Base-by-base conservation (phyloP, 179 eudicot species). In the Beta lomatogona region DNA sequence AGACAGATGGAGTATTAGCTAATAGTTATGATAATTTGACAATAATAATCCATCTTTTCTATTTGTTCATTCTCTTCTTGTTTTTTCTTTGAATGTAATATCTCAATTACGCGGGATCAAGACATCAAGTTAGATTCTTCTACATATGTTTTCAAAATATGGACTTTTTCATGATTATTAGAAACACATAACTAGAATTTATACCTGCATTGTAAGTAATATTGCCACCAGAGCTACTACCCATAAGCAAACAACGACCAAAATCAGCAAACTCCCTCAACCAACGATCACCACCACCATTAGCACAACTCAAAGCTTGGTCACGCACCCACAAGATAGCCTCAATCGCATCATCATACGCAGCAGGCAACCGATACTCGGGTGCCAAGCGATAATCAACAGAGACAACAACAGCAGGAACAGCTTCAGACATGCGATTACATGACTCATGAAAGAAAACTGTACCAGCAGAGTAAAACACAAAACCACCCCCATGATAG, bases 401-500 rank as follows among this genome's bases (percentile, higher is more conserved):
- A 13, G 92, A 85, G 25, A 90, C 75, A 25, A 94, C 60, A 12
- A 94, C 31, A 4, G 92, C 91, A 9, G 93, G 91, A 63, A 80
- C 18, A 0, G 81, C 83, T 15, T 88, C 85, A 0, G 92, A 78
- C 36, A 87, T 65, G 46, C 58, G 63, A 50, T 36, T 55, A 83
- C 96, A 92, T 0, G 87, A 89, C 22, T 90, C 79, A 61, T 92
- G 94, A 53, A 83, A 87, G 14, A 85, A 21, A 0, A 58, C n/a
- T 0, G 97, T 83, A 0, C 87, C 87, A 16, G 90, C 91, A 12
- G 90, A 86, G 80, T 79, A 84, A 19, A 91, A 76, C 1, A 91
- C 84, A 55, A 94, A 94, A 8, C 98, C 98, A n/a, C 97, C 97
- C 1, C 97, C 97, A n/a, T 93, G 97, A 81, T 87, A 91, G 85